Evolutionary conservation across 2,329 filamentous ascomycete species (phyloP).

Genomic region (Cryphonectria nitschkei): DNA sequence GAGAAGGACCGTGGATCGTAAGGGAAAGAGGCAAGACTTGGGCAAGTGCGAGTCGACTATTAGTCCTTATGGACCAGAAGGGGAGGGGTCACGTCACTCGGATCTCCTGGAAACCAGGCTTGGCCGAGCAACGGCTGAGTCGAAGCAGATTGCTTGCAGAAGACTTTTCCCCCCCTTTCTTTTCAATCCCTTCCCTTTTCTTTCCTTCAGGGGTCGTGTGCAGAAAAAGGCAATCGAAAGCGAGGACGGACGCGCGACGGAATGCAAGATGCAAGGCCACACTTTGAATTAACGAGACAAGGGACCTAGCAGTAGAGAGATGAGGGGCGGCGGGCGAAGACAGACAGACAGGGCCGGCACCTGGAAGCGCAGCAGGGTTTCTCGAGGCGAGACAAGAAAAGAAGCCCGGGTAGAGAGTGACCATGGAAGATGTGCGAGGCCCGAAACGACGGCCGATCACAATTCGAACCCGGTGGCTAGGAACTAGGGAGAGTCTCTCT

Average conservation of each 20-base stretch:
- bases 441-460: slow-evolving; percentile 12
- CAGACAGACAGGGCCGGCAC: slow-evolving; percentile 13
- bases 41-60: slow-evolving; percentile 12
- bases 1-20: slow-evolving; percentile 7
- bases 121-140: slow-evolving; percentile 26
- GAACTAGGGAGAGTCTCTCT: not conserved
- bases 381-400: slow-evolving; percentile 26
- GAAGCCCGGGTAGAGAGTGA: slow-evolving; percentile 17
- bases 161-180: not conserved
- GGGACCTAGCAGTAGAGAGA: slow-evolving; percentile 11
- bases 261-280: slow-evolving; percentile 26
- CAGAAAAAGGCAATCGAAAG: slow-evolving; percentile 29
- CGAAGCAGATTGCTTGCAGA: slow-evolving; percentile 17
- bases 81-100: slow-evolving; percentile 21
- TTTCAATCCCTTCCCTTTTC: not conserved
- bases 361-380: slow-evolving; percentile 19
- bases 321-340: slow-evolving; percentile 16
- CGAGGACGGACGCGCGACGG: slow-evolving; percentile 24
- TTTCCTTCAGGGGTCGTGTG: slow-evolving; percentile 7
- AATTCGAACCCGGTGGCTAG: slow-evolving; percentile 11
- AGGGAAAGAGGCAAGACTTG: not conserved
- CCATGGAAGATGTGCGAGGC: slow-evolving; percentile 16
- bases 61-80: slow-evolving; percentile 15
- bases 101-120: slow-evolving; percentile 14
- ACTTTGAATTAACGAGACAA: slow-evolving; percentile 21